Evolutionary conservation across 805 yeast species (phyloP).

Genomic region (Wickerhamomyces rabaulensis): DNA sequence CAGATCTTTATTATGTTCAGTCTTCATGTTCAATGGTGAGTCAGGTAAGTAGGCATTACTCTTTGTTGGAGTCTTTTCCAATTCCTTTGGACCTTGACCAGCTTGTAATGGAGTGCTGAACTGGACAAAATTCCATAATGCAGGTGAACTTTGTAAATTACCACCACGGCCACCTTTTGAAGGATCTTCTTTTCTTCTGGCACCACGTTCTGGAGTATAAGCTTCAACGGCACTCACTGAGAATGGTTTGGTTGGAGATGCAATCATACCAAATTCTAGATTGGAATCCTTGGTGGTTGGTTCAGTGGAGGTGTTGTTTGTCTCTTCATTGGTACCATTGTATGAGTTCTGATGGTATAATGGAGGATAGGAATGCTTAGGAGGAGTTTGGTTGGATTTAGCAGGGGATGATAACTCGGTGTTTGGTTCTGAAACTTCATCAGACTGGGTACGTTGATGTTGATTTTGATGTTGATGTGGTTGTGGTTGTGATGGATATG

Average conservation of each 20-base stretch:
- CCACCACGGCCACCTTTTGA: constrained; percentile 6
- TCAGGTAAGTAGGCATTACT: constrained; percentile 13
- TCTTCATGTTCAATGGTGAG: constrained; percentile 18
- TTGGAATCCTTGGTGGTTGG: constrained; percentile 8
- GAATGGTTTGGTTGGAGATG: constrained; percentile 37
- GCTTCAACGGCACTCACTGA: constrained; percentile 53
- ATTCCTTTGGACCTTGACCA: constrained; percentile 11
- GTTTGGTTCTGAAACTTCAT: constrained; percentile 5
- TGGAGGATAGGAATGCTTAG: constrained; percentile 8
- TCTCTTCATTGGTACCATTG: constrained; percentile 6
- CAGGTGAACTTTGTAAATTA: constrained; percentile 57
- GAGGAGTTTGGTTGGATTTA: constrained; percentile 12
- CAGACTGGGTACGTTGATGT: constrained; percentile 2
- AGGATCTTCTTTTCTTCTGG: constrained; percentile 14
- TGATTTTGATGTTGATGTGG: not conserved
- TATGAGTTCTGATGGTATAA: constrained; percentile 5
- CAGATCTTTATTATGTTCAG: constrained; percentile 29
- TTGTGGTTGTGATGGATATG: not conserved
- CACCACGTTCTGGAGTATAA: constrained; percentile 59
- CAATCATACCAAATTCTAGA: constrained; percentile 20
- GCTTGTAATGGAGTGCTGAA: constrained; percentile 42
- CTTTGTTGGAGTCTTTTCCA: constrained; percentile 16
- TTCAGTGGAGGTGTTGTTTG: constrained; percentile 5
- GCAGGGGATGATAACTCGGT: constrained; percentile 15
- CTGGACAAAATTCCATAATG: constrained; percentile 90